Conservation (phyloP, 2,329 filamentous ascomycete genomes). For the Clathrospora elynae region DNA sequence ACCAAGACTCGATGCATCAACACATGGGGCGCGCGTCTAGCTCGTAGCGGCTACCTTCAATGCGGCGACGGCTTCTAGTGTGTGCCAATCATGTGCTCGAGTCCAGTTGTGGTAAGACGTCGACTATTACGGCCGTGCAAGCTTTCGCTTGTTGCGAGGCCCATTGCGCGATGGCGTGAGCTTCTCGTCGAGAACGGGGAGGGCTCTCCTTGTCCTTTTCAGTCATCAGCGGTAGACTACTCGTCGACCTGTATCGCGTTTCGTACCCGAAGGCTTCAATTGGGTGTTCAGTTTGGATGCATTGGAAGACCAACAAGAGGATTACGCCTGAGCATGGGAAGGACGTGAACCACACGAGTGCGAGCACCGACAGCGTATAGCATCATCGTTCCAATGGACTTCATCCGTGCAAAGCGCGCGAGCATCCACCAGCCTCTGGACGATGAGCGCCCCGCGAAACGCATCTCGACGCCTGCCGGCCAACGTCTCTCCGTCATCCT, state of each 20-base stretch:
- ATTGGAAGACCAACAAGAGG: constrained; percentile 4
- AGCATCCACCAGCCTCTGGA: constrained; percentile 30
- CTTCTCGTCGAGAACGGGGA: too few species aligned
- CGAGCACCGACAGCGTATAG: constrained; percentile 6
- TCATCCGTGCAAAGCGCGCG: constrained; percentile 32
- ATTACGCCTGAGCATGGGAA: constrained; percentile 14
- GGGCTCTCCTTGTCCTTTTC: too few species aligned
- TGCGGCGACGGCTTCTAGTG: constrained; percentile 23
- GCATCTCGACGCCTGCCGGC: constrained; percentile 51
- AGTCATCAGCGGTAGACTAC: too few species aligned
- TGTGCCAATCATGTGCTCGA: constrained; percentile 28
- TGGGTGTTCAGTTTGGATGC: too few species aligned
- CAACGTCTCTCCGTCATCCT: constrained; percentile 51
- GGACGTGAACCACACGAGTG: constrained; percentile 2
- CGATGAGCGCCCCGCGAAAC: constrained; percentile 45
- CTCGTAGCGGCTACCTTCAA: constrained; percentile 6
- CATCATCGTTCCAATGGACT: constrained; percentile 27
- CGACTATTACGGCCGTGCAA: constrained; percentile 7
- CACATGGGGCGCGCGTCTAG: constrained; percentile 13
- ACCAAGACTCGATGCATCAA: constrained; percentile 5
- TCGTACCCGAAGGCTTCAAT: too few species aligned
- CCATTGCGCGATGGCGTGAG: too few species aligned
- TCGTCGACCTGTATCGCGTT: too few species aligned
- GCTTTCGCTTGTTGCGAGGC: constrained; percentile 11
- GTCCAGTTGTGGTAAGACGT: constrained; percentile 8